A percentile compares a stretch with the other conserved stretches of the same genome.
Evolutionary conservation across 371 early-diverging fungal species (phyloP).

Genomic region (Mortierella sp.): DNA sequence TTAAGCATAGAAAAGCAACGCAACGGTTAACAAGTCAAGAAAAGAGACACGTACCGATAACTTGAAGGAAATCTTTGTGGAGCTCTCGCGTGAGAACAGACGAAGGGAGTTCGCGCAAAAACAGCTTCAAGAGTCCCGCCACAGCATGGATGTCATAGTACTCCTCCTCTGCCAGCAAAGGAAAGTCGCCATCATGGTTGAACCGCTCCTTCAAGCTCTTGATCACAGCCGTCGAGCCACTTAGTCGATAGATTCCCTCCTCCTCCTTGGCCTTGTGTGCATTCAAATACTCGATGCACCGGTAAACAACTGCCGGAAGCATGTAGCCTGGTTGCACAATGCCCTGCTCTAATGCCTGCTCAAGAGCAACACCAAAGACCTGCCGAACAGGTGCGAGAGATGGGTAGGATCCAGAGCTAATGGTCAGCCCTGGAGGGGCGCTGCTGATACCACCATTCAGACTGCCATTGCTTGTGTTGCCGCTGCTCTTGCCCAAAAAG

Average conservation of each 20-base stretch:
- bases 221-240: slow-evolving; percentile 84
- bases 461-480: background rate
- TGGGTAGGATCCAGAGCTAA: slow-evolving; percentile 18
- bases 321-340: slow-evolving; percentile 79
- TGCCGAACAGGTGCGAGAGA: slow-evolving; percentile 54
- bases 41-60: slow-evolving; percentile 66
- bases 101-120: slow-evolving; percentile 89
- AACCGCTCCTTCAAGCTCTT: slow-evolving; percentile 82
- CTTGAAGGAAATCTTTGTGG: slow-evolving; percentile 81
- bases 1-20: background rate
- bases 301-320: slow-evolving; percentile 92
- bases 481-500: slow-evolving; percentile 42
- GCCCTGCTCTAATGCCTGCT: slow-evolving; percentile 73
- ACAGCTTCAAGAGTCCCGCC: slow-evolving; percentile 93
- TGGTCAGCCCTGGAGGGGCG: slow-evolving; percentile 1
- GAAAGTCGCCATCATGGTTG: slow-evolving; percentile 70
- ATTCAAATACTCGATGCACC: slow-evolving; percentile 96
- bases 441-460: slow-evolving; percentile 8
- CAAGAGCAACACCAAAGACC: slow-evolving; percentile 82
- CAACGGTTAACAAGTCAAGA: background rate
- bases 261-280: slow-evolving; percentile 82
- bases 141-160: slow-evolving; percentile 92
- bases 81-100: slow-evolving; percentile 87
- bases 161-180: slow-evolving; percentile 64
- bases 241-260: slow-evolving; percentile 97